phyloP scores from a whole-genome alignment of 2,329 filamentous ascomycete species.

The Calonectria pteridis region DNA sequence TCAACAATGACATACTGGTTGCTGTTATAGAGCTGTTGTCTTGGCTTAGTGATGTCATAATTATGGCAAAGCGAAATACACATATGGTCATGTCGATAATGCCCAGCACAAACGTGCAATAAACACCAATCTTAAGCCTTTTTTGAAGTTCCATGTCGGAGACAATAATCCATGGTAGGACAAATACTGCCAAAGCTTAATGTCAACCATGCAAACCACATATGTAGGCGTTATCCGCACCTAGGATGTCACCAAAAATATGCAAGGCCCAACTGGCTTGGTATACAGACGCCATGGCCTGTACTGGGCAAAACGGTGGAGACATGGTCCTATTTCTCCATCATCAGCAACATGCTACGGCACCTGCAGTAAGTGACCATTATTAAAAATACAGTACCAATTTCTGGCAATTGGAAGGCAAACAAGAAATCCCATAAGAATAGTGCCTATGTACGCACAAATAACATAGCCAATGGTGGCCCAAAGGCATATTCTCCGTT shows the following conservation, averaged over 20 bases:
- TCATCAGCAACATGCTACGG: neutral
- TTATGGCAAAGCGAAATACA: neutral
- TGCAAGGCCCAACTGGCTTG: conserved; percentile 23
- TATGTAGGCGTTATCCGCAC: neutral
- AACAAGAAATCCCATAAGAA: neutral
- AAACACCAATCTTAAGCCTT: neutral
- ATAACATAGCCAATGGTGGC: neutral
- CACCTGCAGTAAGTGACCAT: accelerated
- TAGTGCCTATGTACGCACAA: neutral
- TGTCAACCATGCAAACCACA: neutral
- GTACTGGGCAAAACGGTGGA: neutral
- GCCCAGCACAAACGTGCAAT: neutral
- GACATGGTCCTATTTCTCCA: neutral
- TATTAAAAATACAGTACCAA: conserved; percentile 8
- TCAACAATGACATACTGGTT: neutral
- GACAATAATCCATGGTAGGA: neutral
- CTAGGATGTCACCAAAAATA: conserved; percentile 24
- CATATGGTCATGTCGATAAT: neutral
- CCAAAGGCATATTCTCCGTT: conserved; percentile 28
- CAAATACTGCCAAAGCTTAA: neutral
- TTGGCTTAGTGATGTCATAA: neutral
- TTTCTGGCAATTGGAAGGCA: conserved; percentile 24
- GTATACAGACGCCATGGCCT: neutral
- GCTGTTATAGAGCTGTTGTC: neutral
- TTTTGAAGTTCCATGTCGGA: neutral